Percentiles rank a stretch among this genome's conserved stretches.
phyloP scores from a whole-genome alignment of 2,329 filamentous ascomycete species.

The Mycogone perniciosa region DNA sequence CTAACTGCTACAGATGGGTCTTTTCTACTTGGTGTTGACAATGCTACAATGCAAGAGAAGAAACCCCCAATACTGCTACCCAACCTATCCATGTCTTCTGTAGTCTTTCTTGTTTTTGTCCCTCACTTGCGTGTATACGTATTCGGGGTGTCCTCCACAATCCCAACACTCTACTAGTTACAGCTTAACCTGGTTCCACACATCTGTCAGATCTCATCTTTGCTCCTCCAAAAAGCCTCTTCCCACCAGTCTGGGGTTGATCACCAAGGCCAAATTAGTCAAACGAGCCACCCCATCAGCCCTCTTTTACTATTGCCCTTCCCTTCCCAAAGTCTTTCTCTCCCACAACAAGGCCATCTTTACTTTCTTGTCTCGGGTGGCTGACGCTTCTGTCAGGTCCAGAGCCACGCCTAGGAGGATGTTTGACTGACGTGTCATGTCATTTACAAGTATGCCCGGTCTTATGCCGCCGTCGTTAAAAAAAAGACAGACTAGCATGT shows the following conservation, averaged over 20 bases:
- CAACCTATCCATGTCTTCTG: no score
- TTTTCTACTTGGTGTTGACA: no score
- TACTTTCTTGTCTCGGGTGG: conserved; percentile 1
- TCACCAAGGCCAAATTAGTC: conserved; percentile 1
- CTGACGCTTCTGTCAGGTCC: not conserved
- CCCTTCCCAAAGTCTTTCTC: not conserved
- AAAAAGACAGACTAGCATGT: no score
- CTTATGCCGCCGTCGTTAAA: no score
- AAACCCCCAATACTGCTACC: no score
- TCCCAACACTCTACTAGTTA: not conserved
- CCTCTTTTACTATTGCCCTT: not conserved
- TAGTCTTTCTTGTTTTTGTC: no score
- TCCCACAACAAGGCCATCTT: not conserved
- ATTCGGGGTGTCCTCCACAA: not conserved
- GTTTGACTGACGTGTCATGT: not conserved
- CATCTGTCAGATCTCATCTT: conserved; percentile 12
- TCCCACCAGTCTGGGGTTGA: not conserved
- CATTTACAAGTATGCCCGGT: not conserved
- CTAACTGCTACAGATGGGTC: no score
- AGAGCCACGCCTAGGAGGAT: not conserved
- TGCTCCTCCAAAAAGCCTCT: not conserved
- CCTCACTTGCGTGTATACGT: no score
- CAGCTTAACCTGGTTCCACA: conserved; percentile 1
- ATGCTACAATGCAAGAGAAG: no score
- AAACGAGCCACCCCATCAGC: conserved; percentile 1